Conservation (phyloP, 2,329 filamentous ascomycete species). For the Xylaria sp. region DNA sequence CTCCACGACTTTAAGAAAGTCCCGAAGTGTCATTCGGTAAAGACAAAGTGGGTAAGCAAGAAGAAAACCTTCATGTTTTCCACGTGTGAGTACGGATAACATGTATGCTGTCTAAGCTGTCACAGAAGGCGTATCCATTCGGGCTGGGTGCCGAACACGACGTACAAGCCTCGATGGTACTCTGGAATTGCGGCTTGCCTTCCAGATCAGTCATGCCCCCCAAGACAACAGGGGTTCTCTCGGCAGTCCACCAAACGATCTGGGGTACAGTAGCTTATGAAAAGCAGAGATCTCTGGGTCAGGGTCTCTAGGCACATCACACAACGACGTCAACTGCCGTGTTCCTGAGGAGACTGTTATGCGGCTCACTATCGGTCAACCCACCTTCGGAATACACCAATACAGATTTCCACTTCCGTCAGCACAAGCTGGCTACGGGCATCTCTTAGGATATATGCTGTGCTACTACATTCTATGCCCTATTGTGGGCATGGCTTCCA, state of each 20-base stretch:
- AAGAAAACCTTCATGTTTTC: constrained; percentile 32
- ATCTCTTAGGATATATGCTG: constrained; percentile 11
- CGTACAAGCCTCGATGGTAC: constrained; percentile 40
- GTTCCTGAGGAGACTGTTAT: constrained; percentile 35
- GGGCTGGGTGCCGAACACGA: constrained; percentile 30
- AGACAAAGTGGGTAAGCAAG: constrained; percentile 32
- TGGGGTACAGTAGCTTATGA: constrained; percentile 38
- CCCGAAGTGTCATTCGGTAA: constrained; percentile 49
- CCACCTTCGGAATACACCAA: constrained; percentile 28
- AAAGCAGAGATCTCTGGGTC: constrained; percentile 30
- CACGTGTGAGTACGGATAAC: constrained; percentile 25
- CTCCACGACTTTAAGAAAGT: constrained; percentile 45
- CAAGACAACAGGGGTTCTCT: constrained; percentile 25
- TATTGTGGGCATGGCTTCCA: constrained; percentile 21
- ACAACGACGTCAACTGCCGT: constrained; percentile 36
- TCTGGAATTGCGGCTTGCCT: constrained; percentile 44
- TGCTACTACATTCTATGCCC: constrained; percentile 26
- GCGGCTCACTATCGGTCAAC: constrained; percentile 35
- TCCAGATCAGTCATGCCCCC: constrained; percentile 42
- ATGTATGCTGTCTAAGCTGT: constrained; percentile 7
- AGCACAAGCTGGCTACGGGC: constrained; percentile 23
- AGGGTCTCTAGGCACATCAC: constrained; percentile 26
- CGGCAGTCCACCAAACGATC: constrained; percentile 34
- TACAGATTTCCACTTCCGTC: constrained; percentile 28
- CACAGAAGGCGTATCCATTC: constrained; percentile 12